Percentiles rank a stretch among this genome's conserved stretches.
phyloP scores from a whole-genome alignment of 345 rosid genomes.

The Acer yangbiense region DNA sequence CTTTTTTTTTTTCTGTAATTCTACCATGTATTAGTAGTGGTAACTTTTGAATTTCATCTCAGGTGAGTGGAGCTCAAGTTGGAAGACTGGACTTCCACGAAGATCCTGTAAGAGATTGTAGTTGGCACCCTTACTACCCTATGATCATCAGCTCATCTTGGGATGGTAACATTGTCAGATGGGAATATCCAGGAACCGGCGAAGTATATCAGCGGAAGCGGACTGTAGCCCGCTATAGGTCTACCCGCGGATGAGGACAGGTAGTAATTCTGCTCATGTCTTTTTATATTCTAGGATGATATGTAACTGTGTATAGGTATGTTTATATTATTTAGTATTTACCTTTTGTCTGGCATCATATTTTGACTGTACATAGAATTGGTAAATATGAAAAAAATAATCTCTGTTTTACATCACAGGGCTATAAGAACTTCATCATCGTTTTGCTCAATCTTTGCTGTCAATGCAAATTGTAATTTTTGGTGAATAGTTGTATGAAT shows the following conservation, averaged over 20 bases:
- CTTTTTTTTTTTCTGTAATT: background rate
- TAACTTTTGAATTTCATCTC: background rate
- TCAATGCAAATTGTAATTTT: too few relatives aligned
- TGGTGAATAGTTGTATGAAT: too few relatives aligned
- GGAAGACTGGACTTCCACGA: constrained; percentile 42
- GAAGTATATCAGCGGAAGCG: constrained; percentile 7
- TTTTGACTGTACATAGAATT: too few relatives aligned
- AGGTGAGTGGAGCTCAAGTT: constrained; percentile 59
- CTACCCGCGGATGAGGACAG: background rate
- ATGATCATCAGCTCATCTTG: constrained; percentile 62
- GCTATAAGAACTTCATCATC: too few relatives aligned
- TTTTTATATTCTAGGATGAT: background rate
- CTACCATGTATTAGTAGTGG: background rate
- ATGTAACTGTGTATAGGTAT: too few relatives aligned
- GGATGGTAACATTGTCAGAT: constrained; percentile 52
- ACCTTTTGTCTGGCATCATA: too few relatives aligned
- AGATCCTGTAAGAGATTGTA: constrained; percentile 61
- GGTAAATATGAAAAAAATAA: too few relatives aligned
- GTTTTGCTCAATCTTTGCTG: too few relatives aligned
- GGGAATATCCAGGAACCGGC: constrained; percentile 52
- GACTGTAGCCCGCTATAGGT: constrained; percentile 12
- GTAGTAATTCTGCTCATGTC: background rate
- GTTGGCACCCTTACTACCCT: constrained; percentile 67
- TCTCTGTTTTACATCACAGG: too few relatives aligned
- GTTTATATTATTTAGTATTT: too few relatives aligned